Base-by-base conservation (phyloP, 345 rosid species). In the Brassica carinata region DNA sequence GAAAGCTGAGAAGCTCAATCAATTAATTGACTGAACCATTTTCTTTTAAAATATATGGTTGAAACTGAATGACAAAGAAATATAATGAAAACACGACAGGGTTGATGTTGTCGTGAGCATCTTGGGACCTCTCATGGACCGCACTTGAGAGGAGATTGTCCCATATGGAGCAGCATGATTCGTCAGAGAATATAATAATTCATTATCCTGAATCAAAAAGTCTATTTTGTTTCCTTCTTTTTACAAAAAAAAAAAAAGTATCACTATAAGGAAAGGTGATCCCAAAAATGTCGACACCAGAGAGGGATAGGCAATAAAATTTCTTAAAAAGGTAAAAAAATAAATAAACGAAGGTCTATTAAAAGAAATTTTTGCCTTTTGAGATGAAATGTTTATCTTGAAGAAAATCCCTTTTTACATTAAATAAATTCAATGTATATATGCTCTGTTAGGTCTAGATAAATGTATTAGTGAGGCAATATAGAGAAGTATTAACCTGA, bases 71-170 rank as follows among this genome's bases (percentile, higher is more conserved):
- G 17, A 69, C 55, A 23, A 11, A 23, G 5, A 38, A 45, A 58
- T 8, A 58, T 2, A 40, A 7, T 15, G 58, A 23, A n/a, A 36
- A 62, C 62, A 70, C 38, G 77, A 73, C 26, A 55, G 30, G 61
- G 77, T 63, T 63, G 69, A 51, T 73, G 69, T 72, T 40, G 69
- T 72, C 8, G 19, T 53, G 7, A 53, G 48, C 64, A 30, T 38
- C 77, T 36, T 72, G 38, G n/a, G 69, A 74, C 63, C 78, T 74
- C 7, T 64, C 51, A 31, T 64, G 70, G 64, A 63, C 77, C 69
- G 61, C 77, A 40, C 38, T 34, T 8, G 23, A 59, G 31, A 59
- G 23, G 55, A 19, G 30, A 59, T 51, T 51, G 78, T 48, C 63
- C 31, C 63, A 48, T 9, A 51, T 1, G 18, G 63, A 64, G 62